These are phyloP conservation scores for Phytophthora pinifolia DNA, from an alignment of 352 stramenopile species.

Conservation along the genomic window DNA sequence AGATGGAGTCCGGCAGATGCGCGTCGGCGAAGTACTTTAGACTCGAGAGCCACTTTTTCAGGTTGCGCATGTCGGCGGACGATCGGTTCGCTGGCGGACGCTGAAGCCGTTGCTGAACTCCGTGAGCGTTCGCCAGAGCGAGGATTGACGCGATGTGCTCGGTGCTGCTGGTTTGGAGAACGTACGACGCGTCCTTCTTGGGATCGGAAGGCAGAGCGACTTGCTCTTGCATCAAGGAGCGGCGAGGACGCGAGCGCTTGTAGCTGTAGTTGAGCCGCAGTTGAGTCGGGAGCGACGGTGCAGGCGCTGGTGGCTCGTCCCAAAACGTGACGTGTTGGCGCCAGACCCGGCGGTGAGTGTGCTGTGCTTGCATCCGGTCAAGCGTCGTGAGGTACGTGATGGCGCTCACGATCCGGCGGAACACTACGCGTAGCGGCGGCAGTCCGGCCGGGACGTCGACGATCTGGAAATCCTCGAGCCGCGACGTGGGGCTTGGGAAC, in stretches of 20 bases:
- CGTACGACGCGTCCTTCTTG: slow-evolving; percentile 30
- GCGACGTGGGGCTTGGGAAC: slow-evolving; percentile 29
- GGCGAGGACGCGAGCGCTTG: slow-evolving; percentile 3
- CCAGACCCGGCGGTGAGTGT: slow-evolving; percentile 52
- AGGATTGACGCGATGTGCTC: slow-evolving; percentile 40
- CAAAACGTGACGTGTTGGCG: slow-evolving; percentile 42
- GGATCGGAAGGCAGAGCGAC: not conserved
- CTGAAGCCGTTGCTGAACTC: slow-evolving; percentile 41
- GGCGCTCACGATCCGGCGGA: slow-evolving; percentile 52
- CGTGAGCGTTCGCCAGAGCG: slow-evolving; percentile 33
- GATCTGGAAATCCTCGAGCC: slow-evolving; percentile 52
- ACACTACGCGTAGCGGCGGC: slow-evolving; percentile 52
- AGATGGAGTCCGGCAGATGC: slow-evolving; percentile 44
- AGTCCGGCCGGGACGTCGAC: slow-evolving; percentile 62
- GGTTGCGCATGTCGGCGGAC: slow-evolving; percentile 44
- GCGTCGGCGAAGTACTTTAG: slow-evolving; percentile 72
- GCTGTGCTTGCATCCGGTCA: slow-evolving; percentile 47
- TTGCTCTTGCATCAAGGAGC: slow-evolving; percentile 2
- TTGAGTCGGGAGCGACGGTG: slow-evolving; percentile 1
- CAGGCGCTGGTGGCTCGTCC: slow-evolving; percentile 22
- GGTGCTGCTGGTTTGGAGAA: slow-evolving; percentile 40
- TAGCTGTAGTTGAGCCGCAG: slow-evolving; percentile 4
- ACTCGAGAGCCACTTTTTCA: slow-evolving; percentile 66
- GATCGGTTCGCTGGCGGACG: slow-evolving; percentile 38
- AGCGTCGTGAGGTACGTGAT: slow-evolving; percentile 64